Percentiles rank a stretch among this genome's conserved stretches.
These are phyloP conservation scores for Brassica nigra DNA, from an alignment of 345 rosid species.

Conservation along the genomic window DNA sequence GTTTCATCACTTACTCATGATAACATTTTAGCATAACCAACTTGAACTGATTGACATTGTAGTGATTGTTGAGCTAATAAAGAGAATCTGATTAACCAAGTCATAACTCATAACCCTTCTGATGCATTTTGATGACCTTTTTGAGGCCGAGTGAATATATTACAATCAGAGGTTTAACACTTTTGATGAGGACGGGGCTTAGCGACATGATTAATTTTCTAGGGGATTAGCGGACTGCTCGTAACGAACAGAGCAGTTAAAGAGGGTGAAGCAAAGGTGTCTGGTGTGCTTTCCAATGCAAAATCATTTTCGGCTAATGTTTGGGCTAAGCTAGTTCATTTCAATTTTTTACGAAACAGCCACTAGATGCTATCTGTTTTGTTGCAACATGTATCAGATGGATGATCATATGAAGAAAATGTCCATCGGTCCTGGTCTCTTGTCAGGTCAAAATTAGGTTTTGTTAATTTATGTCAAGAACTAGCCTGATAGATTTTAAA, in stretches of 20 bases:
- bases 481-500: background rate
- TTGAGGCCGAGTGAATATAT: background rate
- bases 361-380: background rate
- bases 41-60: too few relatives aligned
- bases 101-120: too few relatives aligned
- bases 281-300: background rate
- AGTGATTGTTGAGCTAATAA: too few relatives aligned
- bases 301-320: too few relatives aligned
- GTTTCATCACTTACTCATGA: too few relatives aligned
- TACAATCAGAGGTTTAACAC: background rate
- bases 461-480: background rate
- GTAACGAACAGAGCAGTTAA: background rate
- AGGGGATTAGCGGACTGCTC: slow-evolving; percentile 17
- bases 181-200: slow-evolving; percentile 42
- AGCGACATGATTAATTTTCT: slow-evolving; percentile 45
- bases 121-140: too few relatives aligned
- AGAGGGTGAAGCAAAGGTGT: slow-evolving; percentile 28
- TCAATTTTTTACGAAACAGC: too few relatives aligned
- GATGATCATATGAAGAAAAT: slow-evolving; percentile 1
- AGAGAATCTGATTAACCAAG: too few relatives aligned
- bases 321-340: too few relatives aligned
- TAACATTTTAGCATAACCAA: too few relatives aligned
- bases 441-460: background rate
- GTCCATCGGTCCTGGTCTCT: background rate
- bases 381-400: background rate